phyloP scores from a whole-genome alignment of 495 filamentous ascomycete species.

The Podospora anserina region DNA sequence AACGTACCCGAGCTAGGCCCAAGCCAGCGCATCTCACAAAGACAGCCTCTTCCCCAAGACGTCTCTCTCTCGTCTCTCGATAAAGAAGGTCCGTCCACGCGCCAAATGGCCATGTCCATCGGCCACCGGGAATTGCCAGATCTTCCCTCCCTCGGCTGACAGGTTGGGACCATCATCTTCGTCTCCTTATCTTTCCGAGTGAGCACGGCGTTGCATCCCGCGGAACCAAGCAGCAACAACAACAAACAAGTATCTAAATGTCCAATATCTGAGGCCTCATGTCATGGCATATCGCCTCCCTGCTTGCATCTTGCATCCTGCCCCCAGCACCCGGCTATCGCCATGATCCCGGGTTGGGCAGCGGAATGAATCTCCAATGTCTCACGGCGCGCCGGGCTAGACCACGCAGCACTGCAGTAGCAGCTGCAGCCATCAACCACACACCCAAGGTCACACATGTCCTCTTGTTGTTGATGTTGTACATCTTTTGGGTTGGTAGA shows the following conservation, averaged over 20 bases:
- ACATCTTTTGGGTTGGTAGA: not conserved
- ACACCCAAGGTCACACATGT: not conserved
- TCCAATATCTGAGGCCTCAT: not conserved
- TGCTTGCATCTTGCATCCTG: not conserved
- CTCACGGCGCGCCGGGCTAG: not conserved
- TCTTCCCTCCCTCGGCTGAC: not conserved
- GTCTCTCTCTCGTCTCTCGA: not conserved
- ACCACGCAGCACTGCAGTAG: not conserved
- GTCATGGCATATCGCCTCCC: not conserved
- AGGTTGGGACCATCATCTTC: not conserved
- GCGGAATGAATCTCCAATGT: not conserved
- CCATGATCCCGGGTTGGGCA: not conserved
- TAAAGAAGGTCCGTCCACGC: constrained; percentile 3
- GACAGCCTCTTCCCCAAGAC: not conserved
- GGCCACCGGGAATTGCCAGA: not conserved
- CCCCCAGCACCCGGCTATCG: too few species aligned
- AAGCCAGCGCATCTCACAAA: constrained; percentile 6
- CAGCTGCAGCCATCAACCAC: not conserved
- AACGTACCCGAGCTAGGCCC: not conserved
- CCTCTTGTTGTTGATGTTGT: not conserved
- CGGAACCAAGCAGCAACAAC: not conserved
- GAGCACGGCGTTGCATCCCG: constrained; percentile 4
- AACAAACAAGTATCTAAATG: not conserved
- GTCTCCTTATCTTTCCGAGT: constrained; percentile 2
- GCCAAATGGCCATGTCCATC: not conserved